phyloP scores from a whole-genome alignment of 2,329 filamentous ascomycete species.

The Huntiella abstrusa region DNA sequence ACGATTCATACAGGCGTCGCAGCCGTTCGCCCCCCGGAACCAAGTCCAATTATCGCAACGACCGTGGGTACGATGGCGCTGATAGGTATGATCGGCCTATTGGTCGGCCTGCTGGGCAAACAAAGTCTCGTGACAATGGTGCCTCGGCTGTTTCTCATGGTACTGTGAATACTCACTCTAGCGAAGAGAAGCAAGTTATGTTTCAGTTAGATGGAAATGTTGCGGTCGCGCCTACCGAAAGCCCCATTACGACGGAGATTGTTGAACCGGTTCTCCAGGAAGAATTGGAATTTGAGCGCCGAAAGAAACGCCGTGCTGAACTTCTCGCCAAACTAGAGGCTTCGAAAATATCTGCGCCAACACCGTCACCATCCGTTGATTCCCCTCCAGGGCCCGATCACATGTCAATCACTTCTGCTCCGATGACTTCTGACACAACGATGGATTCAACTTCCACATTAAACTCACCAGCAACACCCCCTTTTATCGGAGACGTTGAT shows the following conservation, averaged over 20 bases:
- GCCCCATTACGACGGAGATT: neutral
- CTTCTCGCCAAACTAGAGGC: conserved; percentile 70
- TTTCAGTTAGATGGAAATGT: conserved; percentile 7
- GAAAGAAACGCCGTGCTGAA: conserved; percentile 66
- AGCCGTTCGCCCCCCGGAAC: conserved; percentile 28
- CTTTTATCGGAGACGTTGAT: conserved; percentile 6
- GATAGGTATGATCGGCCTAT: conserved; percentile 16
- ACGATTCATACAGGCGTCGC: conserved; percentile 21
- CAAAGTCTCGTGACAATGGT: conserved; percentile 24
- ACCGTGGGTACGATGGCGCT: conserved; percentile 15
- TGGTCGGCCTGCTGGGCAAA: conserved; percentile 17
- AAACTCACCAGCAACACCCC: neutral
- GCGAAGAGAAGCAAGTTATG: conserved; percentile 21
- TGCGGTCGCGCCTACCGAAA: conserved; percentile 8
- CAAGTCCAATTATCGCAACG: conserved; percentile 12
- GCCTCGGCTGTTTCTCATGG: neutral
- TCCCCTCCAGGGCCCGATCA: conserved; percentile 20
- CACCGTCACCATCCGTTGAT: conserved; percentile 25
- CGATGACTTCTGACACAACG: conserved; percentile 24
- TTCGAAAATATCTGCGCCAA: conserved; percentile 29
- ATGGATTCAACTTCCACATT: neutral
- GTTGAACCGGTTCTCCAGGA: conserved; percentile 49
- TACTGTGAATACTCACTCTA: conserved; percentile 36
- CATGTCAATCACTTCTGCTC: conserved; percentile 24
- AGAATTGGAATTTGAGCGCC: conserved; percentile 66